Evolutionary conservation across 1,139 yeast genomes (phyloP), one percentile per base, ranked within the genome.

Genomic region (Scheffersomyces titani): DNA sequence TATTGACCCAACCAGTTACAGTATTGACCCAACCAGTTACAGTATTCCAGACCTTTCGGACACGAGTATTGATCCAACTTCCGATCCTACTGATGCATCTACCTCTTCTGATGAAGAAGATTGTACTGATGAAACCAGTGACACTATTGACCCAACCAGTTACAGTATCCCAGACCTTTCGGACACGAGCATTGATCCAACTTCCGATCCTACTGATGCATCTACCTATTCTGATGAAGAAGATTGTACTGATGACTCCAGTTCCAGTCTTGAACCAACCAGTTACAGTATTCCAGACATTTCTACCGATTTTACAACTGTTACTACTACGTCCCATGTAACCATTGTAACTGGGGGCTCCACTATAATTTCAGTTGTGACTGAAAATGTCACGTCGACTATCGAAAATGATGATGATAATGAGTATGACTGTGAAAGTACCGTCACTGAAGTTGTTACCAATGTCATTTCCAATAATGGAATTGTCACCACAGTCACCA

Each of bases 391-490:
- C 3, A 51, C 47, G 19, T 19, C 47, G 11, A 51, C 52, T 19
- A 16, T 21, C 13, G 47, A 44, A 18, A 16, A 30, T 11, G 47
- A 44, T 5, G 48, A 44, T 18, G 52, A 44, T 21, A 61, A 56
- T 19, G 64, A 59, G 13, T 56, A 55, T 13, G 59, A 56, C 13
- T 54, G 59, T 48, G 61, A 57, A 44, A 46, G 24, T 46, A 58
- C 63, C n/a, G 61, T 54, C 11, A 52, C 59, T 47, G 44, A 20
- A 16, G 46, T 46, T 20, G 49, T 36, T n/a, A 18, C 21, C 13
- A 51, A 30, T 24, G 24, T 21, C 19, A 44, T 22, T 19, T 19
- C 48, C 40, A 16, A 19, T 11, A 19, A 16, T 19, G 48, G 30
- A 19, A 19, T 21, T 36, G 45, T 50, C 16, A 50, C 50, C 16